Base-by-base conservation (phyloP, 257 asterid genomes). In the Nicotiana sylvestris region DNA sequence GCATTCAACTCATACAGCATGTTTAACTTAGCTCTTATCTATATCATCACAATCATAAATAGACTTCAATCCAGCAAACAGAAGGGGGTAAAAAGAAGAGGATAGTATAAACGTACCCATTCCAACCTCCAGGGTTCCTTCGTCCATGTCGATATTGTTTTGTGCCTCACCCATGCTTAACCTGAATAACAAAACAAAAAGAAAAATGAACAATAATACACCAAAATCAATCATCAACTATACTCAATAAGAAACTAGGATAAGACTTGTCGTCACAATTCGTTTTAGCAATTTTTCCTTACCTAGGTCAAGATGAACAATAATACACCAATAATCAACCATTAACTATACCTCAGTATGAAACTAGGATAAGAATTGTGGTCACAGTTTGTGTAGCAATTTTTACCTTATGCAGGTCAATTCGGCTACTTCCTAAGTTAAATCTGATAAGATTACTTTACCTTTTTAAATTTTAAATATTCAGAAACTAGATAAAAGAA, bases 61-160 rank as follows among this genome's bases (percentile, higher is more conserved):
- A 69, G 33, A 5, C 57, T 39, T 39, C 77, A 43, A 8, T 43
- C 78, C 35, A 21, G n/a, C 13, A 70, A 21, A 70, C 58, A 46
- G 13, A 70, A 70, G 21, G 60, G 12, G 25, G n/a, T 25, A 46
- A 72, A 46, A 72, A 2, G 10, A 72, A 46, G 27, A 66, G 30
- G 5, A 25, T 62, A 25, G 51, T 62, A 58, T 13, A 61, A 87
- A 83, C 91, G 77, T 89, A 95, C 98, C 98, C 90, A 95, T 95
- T 70, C 98, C 98, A 88, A 95, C 89, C 90, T 95, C 97, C 84
- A 95, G 89, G 64, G 91, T 93, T 88, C 96, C 98, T 84, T 95
- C 98, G 86, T 93, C 97, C 91, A 85, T 68, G 77, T 90, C 93
- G 80, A 86, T 76, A 81, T 86, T 85, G 83, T 92, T 93, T 85